Evolutionary conservation across 2,329 filamentous ascomycete genomes (phyloP), one percentile per base, ranked within the genome.

Genomic region (Aspergillus awamori): DNA sequence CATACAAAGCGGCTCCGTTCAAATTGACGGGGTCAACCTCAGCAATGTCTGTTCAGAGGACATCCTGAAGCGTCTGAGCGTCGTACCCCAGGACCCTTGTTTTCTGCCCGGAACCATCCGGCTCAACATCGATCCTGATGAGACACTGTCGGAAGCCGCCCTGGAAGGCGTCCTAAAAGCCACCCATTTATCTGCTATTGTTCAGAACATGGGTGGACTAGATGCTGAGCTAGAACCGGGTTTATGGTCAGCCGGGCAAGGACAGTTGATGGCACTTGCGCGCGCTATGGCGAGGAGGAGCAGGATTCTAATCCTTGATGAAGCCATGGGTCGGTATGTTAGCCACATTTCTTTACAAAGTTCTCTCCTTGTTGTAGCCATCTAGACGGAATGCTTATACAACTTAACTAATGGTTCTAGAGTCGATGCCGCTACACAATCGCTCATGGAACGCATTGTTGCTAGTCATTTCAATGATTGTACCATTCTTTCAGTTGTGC

Each of bases 311-410:
- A 11, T 52, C 5, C 26, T 52, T 2, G 48, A 52, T n/a, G 48
- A 52, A 26, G 48, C 48, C 22, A 52, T 52, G 48, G 36, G 48
- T 52, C 48, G 48, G 48, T 52, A 33, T 28, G 48, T 39, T n/a
- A 10, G 3, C 28, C 28, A 30, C 10, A 30, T 1, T 39, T 5
- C 36, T 39, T n/a, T 5, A 10, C 7, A 15, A 15, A 1, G 2
- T n/a, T 39, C 13, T 39, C 5, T 5, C 13, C 13, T n/a, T 13
- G 11, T n/a, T 39, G 30, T 13, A 11, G 36, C 13, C 7, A 13
- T 39, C 36, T 10, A 8, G 2, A 4, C 11, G 30, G 11, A 13
- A 33, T 41, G 15, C 38, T 2, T n/a, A 41, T 17, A 17, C 11
- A 33, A 33, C 11, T 13, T 33, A 13, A 33, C 11, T 11, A 4